These are phyloP conservation scores for Herpotrichia juniperi DNA, from an alignment of 2,329 filamentous ascomycete genomes.

Conservation along the genomic window DNA sequence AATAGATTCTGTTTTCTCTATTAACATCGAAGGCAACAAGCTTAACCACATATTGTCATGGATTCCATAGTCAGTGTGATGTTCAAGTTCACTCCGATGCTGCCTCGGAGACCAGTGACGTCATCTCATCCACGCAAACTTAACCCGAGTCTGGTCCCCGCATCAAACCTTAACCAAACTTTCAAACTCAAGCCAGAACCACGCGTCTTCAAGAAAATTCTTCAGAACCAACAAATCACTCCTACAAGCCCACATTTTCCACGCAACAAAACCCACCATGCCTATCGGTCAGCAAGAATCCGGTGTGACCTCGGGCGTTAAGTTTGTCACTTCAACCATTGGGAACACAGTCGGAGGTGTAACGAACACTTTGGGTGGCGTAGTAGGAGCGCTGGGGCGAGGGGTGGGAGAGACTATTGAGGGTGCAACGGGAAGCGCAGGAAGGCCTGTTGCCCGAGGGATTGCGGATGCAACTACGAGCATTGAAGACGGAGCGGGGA, in stretches of 20 bases:
- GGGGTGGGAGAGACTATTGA: conserved; percentile 55
- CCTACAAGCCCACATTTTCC: not conserved
- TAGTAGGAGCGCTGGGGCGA: conserved; percentile 55
- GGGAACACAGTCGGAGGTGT: conserved; percentile 62
- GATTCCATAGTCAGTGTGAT: too few species aligned
- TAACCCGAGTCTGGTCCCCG: conserved; percentile 2
- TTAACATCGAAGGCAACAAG: too few species aligned
- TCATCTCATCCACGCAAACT: conserved; percentile 6
- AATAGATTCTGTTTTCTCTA: too few species aligned
- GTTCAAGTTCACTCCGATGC: too few species aligned
- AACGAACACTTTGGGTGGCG: conserved; percentile 58
- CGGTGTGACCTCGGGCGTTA: conserved; percentile 58
- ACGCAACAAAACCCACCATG: conserved; percentile 28
- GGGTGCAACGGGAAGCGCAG: conserved; percentile 51
- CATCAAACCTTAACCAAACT: not conserved
- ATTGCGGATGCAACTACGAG: conserved; percentile 51
- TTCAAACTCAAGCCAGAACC: too few species aligned
- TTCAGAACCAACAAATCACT: not conserved
- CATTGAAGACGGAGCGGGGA: conserved; percentile 51
- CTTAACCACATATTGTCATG: too few species aligned
- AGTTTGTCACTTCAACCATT: conserved; percentile 61
- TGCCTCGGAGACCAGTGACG: too few species aligned
- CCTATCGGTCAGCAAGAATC: conserved; percentile 46
- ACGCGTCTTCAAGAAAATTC: too few species aligned
- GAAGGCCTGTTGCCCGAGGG: conserved; percentile 50